phyloP scores from a whole-genome alignment of 176 grass and related monocot species.

The Urochloa ruziziensis region DNA sequence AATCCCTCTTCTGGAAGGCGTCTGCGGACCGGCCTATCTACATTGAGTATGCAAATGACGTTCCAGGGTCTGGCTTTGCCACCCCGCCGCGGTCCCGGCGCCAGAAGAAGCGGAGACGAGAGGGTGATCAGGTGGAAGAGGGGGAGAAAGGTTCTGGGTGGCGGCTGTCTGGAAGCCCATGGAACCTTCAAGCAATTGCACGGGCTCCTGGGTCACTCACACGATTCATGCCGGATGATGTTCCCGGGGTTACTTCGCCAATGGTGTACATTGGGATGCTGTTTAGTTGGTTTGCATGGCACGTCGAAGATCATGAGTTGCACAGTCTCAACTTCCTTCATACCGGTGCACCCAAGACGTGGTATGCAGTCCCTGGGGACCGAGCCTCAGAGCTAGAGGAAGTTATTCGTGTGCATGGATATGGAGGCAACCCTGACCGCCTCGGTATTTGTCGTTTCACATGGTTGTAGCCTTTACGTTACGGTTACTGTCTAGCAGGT shows the following conservation, averaged over 20 bases:
- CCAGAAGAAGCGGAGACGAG: conserved; percentile 35
- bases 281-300: conserved; percentile 98
- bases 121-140: conserved; percentile 18
- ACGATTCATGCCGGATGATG: conserved; percentile 94
- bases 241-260: conserved; percentile 87
- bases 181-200: conserved; percentile 89
- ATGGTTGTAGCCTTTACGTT: neutral
- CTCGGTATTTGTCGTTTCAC: conserved; percentile 47
- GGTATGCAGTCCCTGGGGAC: conserved; percentile 78
- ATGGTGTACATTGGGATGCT: conserved; percentile 99
- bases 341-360: conserved; percentile 76
- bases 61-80: conserved; percentile 81
- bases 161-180: conserved; percentile 84
- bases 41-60: conserved; percentile 95
- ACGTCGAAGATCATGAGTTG: conserved; percentile 95
- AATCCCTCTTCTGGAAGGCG: conserved; percentile 90
- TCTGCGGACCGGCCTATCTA: conserved; percentile 69
- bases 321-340: conserved; percentile 96
- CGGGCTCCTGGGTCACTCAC: conserved; percentile 80
- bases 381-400: conserved; percentile 67
- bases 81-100: conserved; percentile 19
- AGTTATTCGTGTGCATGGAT: conserved; percentile 75
- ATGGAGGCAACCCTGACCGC: conserved; percentile 73
- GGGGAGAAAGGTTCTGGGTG: conserved; percentile 55
- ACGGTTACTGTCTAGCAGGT: neutral